These are phyloP conservation scores for Aureobasidium namibiae DNA, from an alignment of 2,329 filamentous ascomycete genomes.

Conservation along the genomic window DNA sequence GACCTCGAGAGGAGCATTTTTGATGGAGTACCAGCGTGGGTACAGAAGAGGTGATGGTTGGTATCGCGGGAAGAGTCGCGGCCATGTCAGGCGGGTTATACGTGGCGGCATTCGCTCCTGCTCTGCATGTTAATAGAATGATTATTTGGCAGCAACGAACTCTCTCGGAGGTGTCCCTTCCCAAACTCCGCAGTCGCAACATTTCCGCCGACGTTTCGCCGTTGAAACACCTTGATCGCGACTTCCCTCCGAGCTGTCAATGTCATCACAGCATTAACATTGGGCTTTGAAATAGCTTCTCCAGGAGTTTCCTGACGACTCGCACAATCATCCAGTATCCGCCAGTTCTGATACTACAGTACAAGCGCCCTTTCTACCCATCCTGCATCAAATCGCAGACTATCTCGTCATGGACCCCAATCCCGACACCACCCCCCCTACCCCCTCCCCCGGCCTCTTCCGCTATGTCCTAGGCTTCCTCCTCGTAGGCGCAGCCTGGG, in stretches of 20 bases:
- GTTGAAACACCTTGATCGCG: background rate
- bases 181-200: background rate
- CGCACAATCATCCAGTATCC: no score
- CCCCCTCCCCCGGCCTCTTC: conserved; percentile 12
- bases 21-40: conserved; percentile 1
- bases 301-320: no score
- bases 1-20: background rate
- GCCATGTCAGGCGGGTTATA: conserved; percentile 1
- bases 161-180: background rate
- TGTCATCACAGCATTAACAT: background rate
- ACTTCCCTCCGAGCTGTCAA: background rate
- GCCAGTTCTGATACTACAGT: no score
- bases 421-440: conserved; percentile 22
- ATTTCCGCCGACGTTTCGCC: background rate
- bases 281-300: background rate
- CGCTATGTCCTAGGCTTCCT: background rate
- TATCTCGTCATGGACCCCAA: conserved; percentile 22
- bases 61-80: background rate
- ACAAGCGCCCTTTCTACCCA: no score
- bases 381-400: no score
- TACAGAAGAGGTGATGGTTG: background rate
- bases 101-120: conserved; percentile 11
- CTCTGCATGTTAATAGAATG: background rate
- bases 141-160: background rate
- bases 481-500: conserved; percentile 27